Percentiles rank a stretch among this genome's conserved stretches.
Conservation (phyloP, 805 yeast species). For the Barnettozyma pratensis region DNA sequence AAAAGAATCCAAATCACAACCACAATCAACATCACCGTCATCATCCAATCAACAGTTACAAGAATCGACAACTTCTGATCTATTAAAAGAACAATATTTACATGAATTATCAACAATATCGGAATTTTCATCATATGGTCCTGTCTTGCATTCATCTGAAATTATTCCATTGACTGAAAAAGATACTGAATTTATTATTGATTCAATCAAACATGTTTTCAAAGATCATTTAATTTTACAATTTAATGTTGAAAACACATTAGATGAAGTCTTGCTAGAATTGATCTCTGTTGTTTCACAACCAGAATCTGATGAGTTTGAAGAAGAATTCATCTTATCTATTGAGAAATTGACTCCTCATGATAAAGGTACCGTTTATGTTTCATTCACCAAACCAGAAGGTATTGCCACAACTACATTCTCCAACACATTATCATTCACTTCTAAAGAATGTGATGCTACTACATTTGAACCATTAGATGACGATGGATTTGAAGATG, state of each 20-base stretch:
- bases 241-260: constrained; percentile 79
- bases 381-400: constrained; percentile 63
- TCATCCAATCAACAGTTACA: constrained; percentile 8
- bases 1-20: constrained; percentile 3
- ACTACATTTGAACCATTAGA: constrained; percentile 60
- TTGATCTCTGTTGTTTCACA: constrained; percentile 68
- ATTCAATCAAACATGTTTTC: constrained; percentile 78
- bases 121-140: constrained; percentile 70
- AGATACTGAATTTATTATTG: constrained; percentile 90
- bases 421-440: constrained; percentile 64
- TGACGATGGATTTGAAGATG: constrained; percentile 84
- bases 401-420: constrained; percentile 45
- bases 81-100: constrained; percentile 59
- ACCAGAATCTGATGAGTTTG: constrained; percentile 42
- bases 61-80: constrained; percentile 24
- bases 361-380: constrained; percentile 69
- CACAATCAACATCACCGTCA: neutral
- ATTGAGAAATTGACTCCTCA: constrained; percentile 69
- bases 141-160: constrained; percentile 64
- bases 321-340: constrained; percentile 73
- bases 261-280: constrained; percentile 69
- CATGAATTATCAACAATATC: constrained; percentile 66
- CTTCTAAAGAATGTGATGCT: constrained; percentile 75
- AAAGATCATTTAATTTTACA: constrained; percentile 70
- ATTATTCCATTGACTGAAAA: constrained; percentile 73